Conservation (phyloP, 2,329 filamentous ascomycete species). For the Thelonectria discophora region DNA sequence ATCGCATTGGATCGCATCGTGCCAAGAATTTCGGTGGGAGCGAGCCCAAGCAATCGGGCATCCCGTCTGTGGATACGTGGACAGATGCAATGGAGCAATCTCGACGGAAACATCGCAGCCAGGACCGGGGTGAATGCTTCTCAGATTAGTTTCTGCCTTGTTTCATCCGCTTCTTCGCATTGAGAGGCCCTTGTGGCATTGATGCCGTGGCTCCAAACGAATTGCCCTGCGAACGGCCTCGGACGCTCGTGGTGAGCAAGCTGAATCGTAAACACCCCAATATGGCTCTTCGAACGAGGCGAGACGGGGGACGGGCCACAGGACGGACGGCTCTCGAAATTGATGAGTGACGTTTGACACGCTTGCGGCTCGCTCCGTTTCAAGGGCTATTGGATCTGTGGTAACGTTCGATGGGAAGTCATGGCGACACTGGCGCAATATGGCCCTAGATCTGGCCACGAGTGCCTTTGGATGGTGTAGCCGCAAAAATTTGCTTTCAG, state of each 20-base stretch:
- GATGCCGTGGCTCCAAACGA: neutral
- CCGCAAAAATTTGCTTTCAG: neutral
- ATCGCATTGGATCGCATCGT: constrained; percentile 9
- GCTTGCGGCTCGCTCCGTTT: neutral
- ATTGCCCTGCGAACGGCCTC: neutral
- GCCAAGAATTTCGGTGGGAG: constrained; percentile 13
- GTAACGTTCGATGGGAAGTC: neutral
- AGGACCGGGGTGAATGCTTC: neutral
- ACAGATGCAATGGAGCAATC: constrained; percentile 2
- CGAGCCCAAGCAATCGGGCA: constrained; percentile 13
- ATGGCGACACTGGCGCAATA: neutral
- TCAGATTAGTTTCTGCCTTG: neutral
- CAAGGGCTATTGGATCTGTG: neutral
- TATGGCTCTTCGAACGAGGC: neutral
- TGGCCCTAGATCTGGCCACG: neutral
- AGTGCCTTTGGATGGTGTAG: neutral
- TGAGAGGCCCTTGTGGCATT: neutral
- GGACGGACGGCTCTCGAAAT: neutral
- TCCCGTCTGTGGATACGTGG: neutral
- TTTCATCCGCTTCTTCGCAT: neutral
- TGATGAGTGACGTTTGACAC: constrained; percentile 1
- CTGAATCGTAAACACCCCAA: constrained; percentile 1
- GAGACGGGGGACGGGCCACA: neutral
- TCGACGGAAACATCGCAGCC: neutral
- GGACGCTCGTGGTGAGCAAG: neutral